Evolutionary conservation across 129 eudicot genomes (phyloP), one percentile per base, ranked within the genome.

Genomic region (Gnaphalium uliginosum): DNA sequence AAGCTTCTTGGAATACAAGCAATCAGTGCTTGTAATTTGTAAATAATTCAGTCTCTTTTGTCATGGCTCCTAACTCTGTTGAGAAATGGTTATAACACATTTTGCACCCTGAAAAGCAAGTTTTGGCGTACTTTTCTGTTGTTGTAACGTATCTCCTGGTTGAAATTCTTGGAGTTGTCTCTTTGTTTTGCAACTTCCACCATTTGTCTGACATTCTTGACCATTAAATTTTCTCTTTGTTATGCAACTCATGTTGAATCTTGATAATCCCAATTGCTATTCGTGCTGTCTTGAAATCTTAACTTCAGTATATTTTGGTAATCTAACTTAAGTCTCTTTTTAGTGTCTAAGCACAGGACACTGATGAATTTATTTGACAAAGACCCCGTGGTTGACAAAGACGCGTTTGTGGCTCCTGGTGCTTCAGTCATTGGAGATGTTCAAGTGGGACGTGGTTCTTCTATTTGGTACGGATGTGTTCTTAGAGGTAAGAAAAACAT

Each of bases 391-490:
- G 90, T 88, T 81, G 90, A 87, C 81, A 87, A 84, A 79, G 87
- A 86, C 50, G 97, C 93, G 17, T 93, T 93, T 87, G 96, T 93
- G 68, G 98, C 98, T 63, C 98, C 98, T 56, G 87, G 96, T 79
- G 98, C 98, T 51, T 93, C 98, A 66, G 72, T 93, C 77, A 83
- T 78, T 59, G 98, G 98, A 62, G 93, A 93, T 88, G 96, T 93
- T 85, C 86, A 79, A 56, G 85, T 93, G 76, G 98, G 98, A 4
- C 83, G 56, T 11, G 79, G 88, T 39, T 88, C 98, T 50, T 93
- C 98, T 56, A 87, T 93, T 78, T 90, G 98, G 98, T 93, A 93
- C 75, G 98, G 98, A 69, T 90, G 93, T 79, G 93, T 93, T 62
- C 81, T 93, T 74, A 87, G 96, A 93, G 98, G 98, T 93, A 86